These are phyloP conservation scores for Candida cerambycidarum DNA, from an alignment of 805 yeast genomes.

Conservation along the genomic window DNA sequence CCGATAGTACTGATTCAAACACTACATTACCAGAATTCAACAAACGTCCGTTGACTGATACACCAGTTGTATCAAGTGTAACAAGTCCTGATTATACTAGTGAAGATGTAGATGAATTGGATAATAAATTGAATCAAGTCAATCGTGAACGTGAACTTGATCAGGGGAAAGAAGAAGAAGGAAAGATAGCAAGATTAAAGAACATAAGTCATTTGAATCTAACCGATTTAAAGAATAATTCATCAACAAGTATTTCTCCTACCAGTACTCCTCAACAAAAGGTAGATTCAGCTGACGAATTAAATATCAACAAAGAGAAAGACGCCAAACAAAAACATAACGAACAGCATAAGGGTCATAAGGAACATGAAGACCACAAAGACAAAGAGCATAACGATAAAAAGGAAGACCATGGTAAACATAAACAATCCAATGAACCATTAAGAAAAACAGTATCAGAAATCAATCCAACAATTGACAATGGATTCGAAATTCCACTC, in stretches of 20 bases:
- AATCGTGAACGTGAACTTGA: slow-evolving; percentile 1
- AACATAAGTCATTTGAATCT: slow-evolving; percentile 43
- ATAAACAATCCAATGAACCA: slow-evolving; percentile 1
- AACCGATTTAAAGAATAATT: slow-evolving; percentile 27
- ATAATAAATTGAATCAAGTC: slow-evolving; percentile 9
- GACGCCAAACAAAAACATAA: not conserved
- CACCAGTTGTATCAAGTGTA: slow-evolving; percentile 61
- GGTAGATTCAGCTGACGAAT: not conserved
- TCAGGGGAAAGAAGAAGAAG: slow-evolving; percentile 20
- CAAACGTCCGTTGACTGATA: slow-evolving; percentile 71
- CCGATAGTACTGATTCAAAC: slow-evolving; percentile 16
- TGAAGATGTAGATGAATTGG: slow-evolving; percentile 29
- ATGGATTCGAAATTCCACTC: slow-evolving; percentile 29
- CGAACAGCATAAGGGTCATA: not conserved
- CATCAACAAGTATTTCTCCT: slow-evolving; percentile 23
- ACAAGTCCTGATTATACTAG: slow-evolving; percentile 50
- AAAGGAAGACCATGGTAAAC: slow-evolving; percentile 14
- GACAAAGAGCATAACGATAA: not conserved
- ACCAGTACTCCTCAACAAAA: slow-evolving; percentile 2
- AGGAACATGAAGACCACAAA: not conserved
- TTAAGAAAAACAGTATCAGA: slow-evolving; percentile 10
- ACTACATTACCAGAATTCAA: slow-evolving; percentile 55
- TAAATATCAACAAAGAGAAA: not conserved
- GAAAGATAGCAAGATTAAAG: slow-evolving; percentile 18
- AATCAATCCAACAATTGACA: not conserved